phyloP scores from a whole-genome alignment of 805 yeast genomes.

The Saturnispora silvae region DNA sequence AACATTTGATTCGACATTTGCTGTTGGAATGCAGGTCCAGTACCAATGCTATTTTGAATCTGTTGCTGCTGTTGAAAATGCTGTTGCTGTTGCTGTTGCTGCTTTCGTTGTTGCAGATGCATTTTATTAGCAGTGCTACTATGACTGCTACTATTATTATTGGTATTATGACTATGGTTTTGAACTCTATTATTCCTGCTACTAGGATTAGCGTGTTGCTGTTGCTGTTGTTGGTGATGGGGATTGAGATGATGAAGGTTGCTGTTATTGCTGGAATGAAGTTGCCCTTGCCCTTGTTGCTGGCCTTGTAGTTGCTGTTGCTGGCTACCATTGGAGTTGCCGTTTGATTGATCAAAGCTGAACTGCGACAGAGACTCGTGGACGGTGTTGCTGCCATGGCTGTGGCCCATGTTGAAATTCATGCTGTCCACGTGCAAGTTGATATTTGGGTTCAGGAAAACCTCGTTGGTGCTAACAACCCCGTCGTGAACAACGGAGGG shows the following conservation, averaged over 20 bases:
- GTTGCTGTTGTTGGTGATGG: conserved; percentile 1
- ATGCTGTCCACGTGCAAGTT: conserved; percentile 9
- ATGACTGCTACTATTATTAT: no score
- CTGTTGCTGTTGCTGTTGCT: conserved; percentile 6
- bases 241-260: neutral
- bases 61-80: conserved; percentile 13
- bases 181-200: neutral
- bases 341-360: conserved; percentile 14
- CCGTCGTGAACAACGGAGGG: conserved; percentile 51
- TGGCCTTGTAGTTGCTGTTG: no score
- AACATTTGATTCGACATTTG: conserved; percentile 5
- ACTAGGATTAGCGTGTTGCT: neutral
- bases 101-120: conserved; percentile 1
- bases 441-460: conserved; percentile 40
- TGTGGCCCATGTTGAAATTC: conserved; percentile 5
- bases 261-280: no score
- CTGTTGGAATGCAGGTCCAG: conserved; percentile 3
- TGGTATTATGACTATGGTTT: no score
- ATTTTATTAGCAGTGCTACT: neutral
- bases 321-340: neutral
- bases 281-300: no score
- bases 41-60: neutral
- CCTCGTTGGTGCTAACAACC: conserved; percentile 79
- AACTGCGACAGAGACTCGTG: conserved; percentile 15
- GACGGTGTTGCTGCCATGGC: neutral